Conservation (phyloP, 2,329 filamentous ascomycete genomes). For the Phaeosphaeriaceae sp. region DNA sequence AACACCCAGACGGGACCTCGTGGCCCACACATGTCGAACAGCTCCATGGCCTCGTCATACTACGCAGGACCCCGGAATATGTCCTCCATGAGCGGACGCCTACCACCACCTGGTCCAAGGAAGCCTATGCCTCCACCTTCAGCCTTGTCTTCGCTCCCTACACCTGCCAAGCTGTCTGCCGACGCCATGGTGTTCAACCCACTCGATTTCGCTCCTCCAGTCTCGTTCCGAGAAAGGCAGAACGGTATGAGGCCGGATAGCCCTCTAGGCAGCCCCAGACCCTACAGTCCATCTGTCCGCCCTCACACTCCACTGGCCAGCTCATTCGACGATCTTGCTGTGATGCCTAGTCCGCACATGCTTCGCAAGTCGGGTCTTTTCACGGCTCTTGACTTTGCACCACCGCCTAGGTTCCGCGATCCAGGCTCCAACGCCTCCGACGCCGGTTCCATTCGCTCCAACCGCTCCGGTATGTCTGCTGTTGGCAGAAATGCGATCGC, state of each 20-base stretch:
- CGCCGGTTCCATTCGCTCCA: constrained; percentile 66
- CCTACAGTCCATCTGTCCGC: constrained; percentile 77
- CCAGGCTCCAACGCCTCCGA: constrained; percentile 50
- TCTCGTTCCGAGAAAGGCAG: constrained; percentile 66
- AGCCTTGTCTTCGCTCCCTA: constrained; percentile 78
- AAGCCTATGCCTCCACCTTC: constrained; percentile 74
- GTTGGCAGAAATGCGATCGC: constrained; percentile 74
- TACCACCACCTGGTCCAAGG: constrained; percentile 51
- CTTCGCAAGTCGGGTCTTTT: constrained; percentile 81
- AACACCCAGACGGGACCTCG: constrained; percentile 37
- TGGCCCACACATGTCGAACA: constrained; percentile 55
- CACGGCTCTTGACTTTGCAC: constrained; percentile 80
- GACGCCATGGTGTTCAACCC: constrained; percentile 74
- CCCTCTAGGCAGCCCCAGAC: constrained; percentile 63
- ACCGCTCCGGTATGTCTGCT: constrained; percentile 78
- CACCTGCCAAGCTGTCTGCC: constrained; percentile 82
- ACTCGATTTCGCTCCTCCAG: constrained; percentile 86
- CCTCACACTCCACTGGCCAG: constrained; percentile 80
- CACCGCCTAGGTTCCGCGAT: constrained; percentile 73
- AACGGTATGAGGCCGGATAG: constrained; percentile 70
- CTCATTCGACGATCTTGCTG: constrained; percentile 84
- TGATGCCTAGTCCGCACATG: constrained; percentile 83
- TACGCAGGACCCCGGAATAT: constrained; percentile 46
- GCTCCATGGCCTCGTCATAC: constrained; percentile 57
- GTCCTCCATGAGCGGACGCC: constrained; percentile 50